A percentile compares a stretch with the other conserved stretches of the same genome.
phyloP scores from a whole-genome alignment of 2,329 filamentous ascomycete genomes.

The Colletotrichum lindemuthianum region DNA sequence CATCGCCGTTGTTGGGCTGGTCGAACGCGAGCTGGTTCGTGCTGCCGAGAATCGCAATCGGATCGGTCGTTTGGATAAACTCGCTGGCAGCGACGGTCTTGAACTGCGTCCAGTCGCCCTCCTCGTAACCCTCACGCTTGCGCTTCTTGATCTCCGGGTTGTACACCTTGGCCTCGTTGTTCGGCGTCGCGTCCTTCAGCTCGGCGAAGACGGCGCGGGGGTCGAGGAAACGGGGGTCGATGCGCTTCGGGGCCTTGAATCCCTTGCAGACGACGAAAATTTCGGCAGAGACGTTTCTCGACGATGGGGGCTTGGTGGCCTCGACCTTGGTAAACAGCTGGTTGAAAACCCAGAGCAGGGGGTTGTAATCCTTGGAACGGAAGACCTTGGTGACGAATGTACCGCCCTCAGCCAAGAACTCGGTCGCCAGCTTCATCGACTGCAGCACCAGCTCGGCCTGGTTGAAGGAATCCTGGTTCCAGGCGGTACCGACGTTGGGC shows the following conservation, averaged over 20 bases:
- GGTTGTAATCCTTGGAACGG: slow-evolving; percentile 95
- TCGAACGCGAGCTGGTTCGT: slow-evolving; percentile 87
- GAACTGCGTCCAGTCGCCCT: slow-evolving; percentile 92
- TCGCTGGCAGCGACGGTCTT: slow-evolving; percentile 90
- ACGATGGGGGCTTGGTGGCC: slow-evolving; percentile 96
- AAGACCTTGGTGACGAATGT: slow-evolving; percentile 98
- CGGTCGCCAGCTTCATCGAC: slow-evolving; percentile 91
- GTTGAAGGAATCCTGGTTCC: slow-evolving; percentile 98
- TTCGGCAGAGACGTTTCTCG: slow-evolving; percentile 95
- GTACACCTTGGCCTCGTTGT: slow-evolving; percentile 98
- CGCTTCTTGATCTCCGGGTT: slow-evolving; percentile 98
- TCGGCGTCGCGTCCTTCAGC: slow-evolving; percentile 83
- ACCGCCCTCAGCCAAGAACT: slow-evolving; percentile 89
- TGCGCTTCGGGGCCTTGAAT: slow-evolving; percentile 92
- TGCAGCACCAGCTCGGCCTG: slow-evolving; percentile 94
- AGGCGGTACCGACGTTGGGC: slow-evolving; percentile 96
- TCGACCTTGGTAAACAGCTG: slow-evolving; percentile 96
- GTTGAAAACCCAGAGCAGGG: slow-evolving; percentile 95
- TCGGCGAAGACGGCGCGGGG: slow-evolving; percentile 92
- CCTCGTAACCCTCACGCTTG: slow-evolving; percentile 97
- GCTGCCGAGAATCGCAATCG: slow-evolving; percentile 88
- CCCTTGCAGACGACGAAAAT: slow-evolving; percentile 98
- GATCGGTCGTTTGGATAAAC: slow-evolving; percentile 93
- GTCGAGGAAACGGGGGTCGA: slow-evolving; percentile 94
- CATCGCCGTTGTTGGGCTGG: slow-evolving; percentile 82